Conservation (phyloP, 768 basidiomycete genomes). For the Postia placenta region DNA sequence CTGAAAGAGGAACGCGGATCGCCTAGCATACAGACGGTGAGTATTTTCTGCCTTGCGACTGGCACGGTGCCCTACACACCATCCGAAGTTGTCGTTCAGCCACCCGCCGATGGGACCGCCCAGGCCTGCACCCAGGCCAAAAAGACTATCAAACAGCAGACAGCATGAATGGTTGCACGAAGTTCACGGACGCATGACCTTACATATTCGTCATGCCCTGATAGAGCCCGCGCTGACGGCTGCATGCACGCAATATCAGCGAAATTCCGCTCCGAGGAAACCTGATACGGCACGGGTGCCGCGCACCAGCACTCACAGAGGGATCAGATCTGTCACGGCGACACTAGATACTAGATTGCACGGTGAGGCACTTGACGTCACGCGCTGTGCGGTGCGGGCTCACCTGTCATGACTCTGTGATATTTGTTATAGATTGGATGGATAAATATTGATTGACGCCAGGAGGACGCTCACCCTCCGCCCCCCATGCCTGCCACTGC, state of each 20-base stretch:
- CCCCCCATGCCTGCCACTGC: slow-evolving; percentile 90
- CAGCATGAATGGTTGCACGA: no score
- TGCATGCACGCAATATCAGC: no score
- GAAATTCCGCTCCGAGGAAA: no score
- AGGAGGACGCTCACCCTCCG: slow-evolving; percentile 60
- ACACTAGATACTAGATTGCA: slow-evolving; percentile 65
- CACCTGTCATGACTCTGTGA: slow-evolving; percentile 79
- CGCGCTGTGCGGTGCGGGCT: slow-evolving; percentile 7
- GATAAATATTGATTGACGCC: slow-evolving; percentile 15
- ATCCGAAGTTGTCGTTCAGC: slow-evolving; percentile 81
- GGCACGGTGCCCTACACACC: slow-evolving; percentile 41
- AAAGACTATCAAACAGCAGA: slow-evolving; percentile 58
- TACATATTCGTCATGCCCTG: slow-evolving; percentile 91
- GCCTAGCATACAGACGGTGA: slow-evolving; percentile 39
- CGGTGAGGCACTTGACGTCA: slow-evolving; percentile 17
- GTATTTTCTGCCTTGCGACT: background rate
- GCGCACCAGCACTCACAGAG: slow-evolving; percentile 67
- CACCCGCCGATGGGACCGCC: slow-evolving; percentile 81
- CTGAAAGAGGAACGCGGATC: slow-evolving; percentile 82
- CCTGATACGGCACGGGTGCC: no score
- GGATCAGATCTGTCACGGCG: slow-evolving; percentile 83
- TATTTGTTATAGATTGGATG: slow-evolving; percentile 11
- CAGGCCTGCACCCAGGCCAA: slow-evolving; percentile 75
- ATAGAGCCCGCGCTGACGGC: slow-evolving; percentile 82
- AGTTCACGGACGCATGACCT: slow-evolving; percentile 18